A percentile compares a stretch with the other conserved stretches of the same genome.
These are phyloP conservation scores for Alisma plantagoaquatica DNA, from an alignment of 106 monocot genomes.

Conservation along the genomic window DNA sequence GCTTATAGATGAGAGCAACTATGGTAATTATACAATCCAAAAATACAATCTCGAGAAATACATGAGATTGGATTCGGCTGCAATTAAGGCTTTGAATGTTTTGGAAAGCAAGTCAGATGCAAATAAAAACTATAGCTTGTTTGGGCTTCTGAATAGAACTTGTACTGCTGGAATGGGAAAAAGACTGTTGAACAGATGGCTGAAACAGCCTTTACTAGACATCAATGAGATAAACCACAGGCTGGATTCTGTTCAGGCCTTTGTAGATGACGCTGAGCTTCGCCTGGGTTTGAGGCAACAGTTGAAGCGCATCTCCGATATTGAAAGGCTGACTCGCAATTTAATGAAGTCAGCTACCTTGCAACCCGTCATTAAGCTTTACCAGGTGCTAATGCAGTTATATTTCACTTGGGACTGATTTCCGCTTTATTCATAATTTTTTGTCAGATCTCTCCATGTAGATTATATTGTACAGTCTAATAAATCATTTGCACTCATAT, in stretches of 20 bases:
- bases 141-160: constrained; percentile 95
- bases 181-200: constrained; percentile 84
- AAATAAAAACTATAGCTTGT: constrained; percentile 97
- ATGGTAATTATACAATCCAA: constrained; percentile 75
- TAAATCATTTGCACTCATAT: too few relatives aligned
- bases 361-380: constrained; percentile 86
- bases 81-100: constrained; percentile 85
- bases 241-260: constrained; percentile 86
- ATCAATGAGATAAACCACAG: constrained; percentile 64
- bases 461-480: too few relatives aligned
- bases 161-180: constrained; percentile 99
- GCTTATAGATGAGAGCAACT: constrained; percentile 74
- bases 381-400: constrained; percentile 73
- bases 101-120: constrained; percentile 83
- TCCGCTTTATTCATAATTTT: too few relatives aligned
- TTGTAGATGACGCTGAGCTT: constrained; percentile 79
- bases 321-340: constrained; percentile 66
- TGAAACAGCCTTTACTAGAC: constrained; percentile 92
- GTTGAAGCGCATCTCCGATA: constrained; percentile 76
- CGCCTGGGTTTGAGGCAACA: constrained; percentile 74
- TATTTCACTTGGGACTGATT: too few relatives aligned
- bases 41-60: constrained; percentile 78
- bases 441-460: too few relatives aligned
- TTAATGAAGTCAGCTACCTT: constrained; percentile 63
- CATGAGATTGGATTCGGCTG: constrained; percentile 97